Evolutionary conservation across 805 yeast genomes (phyloP).

Genomic region (Schizosaccharomyces pombe): DNA sequence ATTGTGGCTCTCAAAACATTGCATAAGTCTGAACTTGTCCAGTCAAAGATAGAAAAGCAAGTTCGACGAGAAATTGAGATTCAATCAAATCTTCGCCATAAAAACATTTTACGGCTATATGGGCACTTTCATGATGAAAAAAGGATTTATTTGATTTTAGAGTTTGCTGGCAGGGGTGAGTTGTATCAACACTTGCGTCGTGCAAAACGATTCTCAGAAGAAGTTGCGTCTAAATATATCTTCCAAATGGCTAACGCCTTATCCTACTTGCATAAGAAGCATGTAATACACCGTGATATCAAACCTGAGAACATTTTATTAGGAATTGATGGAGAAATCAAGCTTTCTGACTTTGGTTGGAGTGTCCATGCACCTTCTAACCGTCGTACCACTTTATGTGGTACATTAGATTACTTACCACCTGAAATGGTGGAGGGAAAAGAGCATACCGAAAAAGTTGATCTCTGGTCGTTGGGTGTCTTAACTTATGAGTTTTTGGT

Average conservation of each 20-base stretch:
- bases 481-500: conserved; percentile 64
- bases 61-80: conserved; percentile 80
- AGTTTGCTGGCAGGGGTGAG: conserved; percentile 71
- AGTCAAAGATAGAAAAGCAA: conserved; percentile 59
- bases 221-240: conserved; percentile 23
- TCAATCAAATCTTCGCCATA: conserved; percentile 55
- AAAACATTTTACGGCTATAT: conserved; percentile 54
- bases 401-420: conserved; percentile 80
- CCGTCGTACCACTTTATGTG: conserved; percentile 66
- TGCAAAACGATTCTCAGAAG: conserved; percentile 30
- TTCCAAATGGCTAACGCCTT: conserved; percentile 67
- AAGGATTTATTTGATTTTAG: conserved; percentile 63
- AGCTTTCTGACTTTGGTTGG: conserved; percentile 92
- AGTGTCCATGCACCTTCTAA: conserved; percentile 42
- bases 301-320: conserved; percentile 82
- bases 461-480: conserved; percentile 83
- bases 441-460: conserved; percentile 58
- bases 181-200: conserved; percentile 47
- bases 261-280: conserved; percentile 49
- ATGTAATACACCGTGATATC: conserved; percentile 74
- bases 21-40: conserved; percentile 58
- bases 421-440: conserved; percentile 83
- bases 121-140: conserved; percentile 67
- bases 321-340: conserved; percentile 51
- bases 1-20: conserved; percentile 79